phyloP scores from a whole-genome alignment of 2,329 filamentous ascomycete genomes.

The Sporothrix euskadiensis region DNA sequence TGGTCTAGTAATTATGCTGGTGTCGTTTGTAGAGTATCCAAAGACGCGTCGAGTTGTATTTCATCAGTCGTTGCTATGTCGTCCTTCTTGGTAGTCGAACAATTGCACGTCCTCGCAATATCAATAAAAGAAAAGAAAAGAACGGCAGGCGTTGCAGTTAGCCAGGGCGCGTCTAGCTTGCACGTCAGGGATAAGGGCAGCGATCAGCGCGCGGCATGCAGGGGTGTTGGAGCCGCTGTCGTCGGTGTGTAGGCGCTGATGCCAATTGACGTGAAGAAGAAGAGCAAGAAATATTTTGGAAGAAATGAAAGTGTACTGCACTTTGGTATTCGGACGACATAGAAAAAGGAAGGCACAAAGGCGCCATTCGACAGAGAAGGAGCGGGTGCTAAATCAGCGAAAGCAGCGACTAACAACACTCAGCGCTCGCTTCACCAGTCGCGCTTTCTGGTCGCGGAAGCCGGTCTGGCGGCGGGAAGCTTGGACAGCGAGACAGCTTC shows the following conservation, averaged over 20 bases:
- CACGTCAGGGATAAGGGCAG: conserved; percentile 21
- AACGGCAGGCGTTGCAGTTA: not conserved
- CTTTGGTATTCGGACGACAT: not conserved
- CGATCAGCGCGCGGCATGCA: conserved; percentile 12
- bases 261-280: not conserved
- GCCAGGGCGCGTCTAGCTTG: conserved; percentile 13
- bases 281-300: not conserved
- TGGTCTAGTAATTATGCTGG: not conserved
- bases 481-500: conserved; percentile 4
- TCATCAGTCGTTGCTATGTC: not conserved
- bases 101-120: not conserved
- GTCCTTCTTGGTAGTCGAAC: not conserved
- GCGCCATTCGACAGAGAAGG: not conserved
- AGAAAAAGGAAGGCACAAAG: not conserved
- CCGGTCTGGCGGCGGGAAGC: not conserved
- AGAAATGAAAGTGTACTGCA: not conserved
- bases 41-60: not conserved
- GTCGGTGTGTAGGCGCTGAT: not conserved
- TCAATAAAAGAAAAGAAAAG: conserved; percentile 11
- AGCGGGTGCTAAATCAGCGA: conserved; percentile 13
- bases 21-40: conserved; percentile 12
- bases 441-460: conserved; percentile 25
- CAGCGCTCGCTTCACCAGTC: conserved; percentile 19
- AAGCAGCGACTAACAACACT: conserved; percentile 18
- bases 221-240: not conserved